A percentile compares a stretch with the other conserved stretches of the same genome.
These are phyloP conservation scores for Xylaria sp. DNA, from an alignment of 2,329 filamentous ascomycete genomes.

Conservation along the genomic window DNA sequence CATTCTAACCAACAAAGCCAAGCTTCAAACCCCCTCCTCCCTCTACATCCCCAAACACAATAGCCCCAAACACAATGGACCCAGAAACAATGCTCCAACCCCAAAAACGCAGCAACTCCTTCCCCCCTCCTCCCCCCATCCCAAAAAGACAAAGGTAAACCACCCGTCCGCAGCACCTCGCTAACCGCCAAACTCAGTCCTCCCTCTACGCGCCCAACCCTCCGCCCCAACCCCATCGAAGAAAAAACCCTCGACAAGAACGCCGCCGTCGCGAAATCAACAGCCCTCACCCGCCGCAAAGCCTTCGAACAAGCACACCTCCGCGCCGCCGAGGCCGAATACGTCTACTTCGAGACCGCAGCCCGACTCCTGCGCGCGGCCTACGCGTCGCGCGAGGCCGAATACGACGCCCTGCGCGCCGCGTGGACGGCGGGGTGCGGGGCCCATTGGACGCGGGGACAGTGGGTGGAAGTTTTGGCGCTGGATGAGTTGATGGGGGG, in stretches of 20 bases:
- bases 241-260: too few species aligned
- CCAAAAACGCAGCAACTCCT: background rate
- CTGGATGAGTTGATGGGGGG: background rate
- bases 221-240: too few species aligned
- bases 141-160: background rate
- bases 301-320: background rate
- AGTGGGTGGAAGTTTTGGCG: background rate
- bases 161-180: background rate
- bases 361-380: background rate
- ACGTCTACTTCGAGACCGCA: background rate
- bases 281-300: background rate
- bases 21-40: too few species aligned
- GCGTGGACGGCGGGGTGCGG: background rate
- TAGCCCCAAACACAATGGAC: too few species aligned
- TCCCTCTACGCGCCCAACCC: too few species aligned
- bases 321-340: background rate
- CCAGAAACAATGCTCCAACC: background rate
- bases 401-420: background rate
- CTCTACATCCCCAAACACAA: too few species aligned
- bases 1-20: too few species aligned
- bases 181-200: too few species aligned
- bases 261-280: too few species aligned
- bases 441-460: background rate
- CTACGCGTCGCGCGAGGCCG: background rate
- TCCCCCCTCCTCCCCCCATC: background rate